These are phyloP conservation scores for Myxozyma neglecta DNA, from an alignment of 805 yeast species.

Conservation along the genomic window DNA sequence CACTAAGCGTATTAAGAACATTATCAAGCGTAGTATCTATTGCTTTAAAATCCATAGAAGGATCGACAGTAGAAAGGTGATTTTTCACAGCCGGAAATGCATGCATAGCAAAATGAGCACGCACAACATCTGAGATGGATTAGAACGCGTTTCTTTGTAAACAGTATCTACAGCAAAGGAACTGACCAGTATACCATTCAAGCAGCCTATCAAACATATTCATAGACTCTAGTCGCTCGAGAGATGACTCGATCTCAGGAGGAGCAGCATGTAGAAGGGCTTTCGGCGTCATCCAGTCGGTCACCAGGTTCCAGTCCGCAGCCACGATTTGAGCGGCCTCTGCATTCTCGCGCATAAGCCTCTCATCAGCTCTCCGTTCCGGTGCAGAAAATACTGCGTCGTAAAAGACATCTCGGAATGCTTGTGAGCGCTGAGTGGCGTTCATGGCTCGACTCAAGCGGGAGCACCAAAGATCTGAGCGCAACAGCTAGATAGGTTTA, in stretches of 20 bases:
- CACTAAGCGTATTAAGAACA: constrained; percentile 13
- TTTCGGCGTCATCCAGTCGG: constrained; percentile 27
- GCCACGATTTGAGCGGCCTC: neutral
- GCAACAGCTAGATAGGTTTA: no score
- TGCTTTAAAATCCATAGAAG: neutral
- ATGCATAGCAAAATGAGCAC: constrained; percentile 25
- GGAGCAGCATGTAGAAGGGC: constrained; percentile 22
- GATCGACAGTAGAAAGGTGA: neutral
- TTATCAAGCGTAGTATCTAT: neutral
- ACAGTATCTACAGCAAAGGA: neutral
- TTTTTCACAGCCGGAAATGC: constrained; percentile 20
- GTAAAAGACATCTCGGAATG: constrained; percentile 4
- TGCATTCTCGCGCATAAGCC: neutral
- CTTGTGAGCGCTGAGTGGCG: neutral
- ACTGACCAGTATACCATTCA: constrained; percentile 30
- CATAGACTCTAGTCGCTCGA: neutral
- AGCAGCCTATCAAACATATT: constrained; percentile 9
- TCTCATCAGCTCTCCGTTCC: constrained; percentile 10
- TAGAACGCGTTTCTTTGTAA: neutral
- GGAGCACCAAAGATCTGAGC: neutral
- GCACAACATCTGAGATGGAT: constrained; percentile 17
- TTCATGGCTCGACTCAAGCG: neutral
- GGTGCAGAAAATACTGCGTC: constrained; percentile 22
- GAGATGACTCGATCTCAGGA: neutral
- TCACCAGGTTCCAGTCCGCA: constrained; percentile 21